Evolutionary conservation across 169 alveolate species (phyloP), one percentile per base, ranked within the genome.

Genomic region (Plasmodium ovale): DNA sequence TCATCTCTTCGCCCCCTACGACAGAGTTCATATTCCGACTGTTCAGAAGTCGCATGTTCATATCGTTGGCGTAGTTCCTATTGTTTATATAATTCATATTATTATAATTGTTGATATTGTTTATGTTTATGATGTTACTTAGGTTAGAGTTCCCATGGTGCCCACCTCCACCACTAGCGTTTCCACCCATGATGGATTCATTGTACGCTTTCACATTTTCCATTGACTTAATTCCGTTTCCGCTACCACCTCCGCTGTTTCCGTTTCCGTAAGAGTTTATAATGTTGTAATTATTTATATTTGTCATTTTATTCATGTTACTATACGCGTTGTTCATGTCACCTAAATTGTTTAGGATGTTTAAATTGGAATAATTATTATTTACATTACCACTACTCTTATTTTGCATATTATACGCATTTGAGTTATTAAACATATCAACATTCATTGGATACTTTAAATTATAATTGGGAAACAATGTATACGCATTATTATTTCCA

Each of bases 371-470:
- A 42, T 35, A 79, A 67, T n/a, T 19, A 9, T 31, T 53, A 33
- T 44, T 27, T 21, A 49, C 42, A 6, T 25, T 54, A 21, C 54
- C 64, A 33, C 44, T 21, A 27, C 0, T 54, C 6, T 42, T 44
- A 37, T 65, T 49, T 0, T 16, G 60, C 31, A 35, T 65, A 33
- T 67, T 56, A 44, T 10, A 64, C 9, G 33, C 19, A 19, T 69
- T 68, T 47, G 51, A 49, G 42, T 44, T 51, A 10, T 69, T 69
- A 42, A 65, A 79, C 89, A 79, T 65, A 9, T 79, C 82, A 5
- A 62, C 60, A 65, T 62, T 62, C 72, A 79, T 51, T 37, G 79
- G 82, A 39, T 79, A 79, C 53, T 79, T 79, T 64, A 79, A 14
- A 27, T 79, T 79, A 56, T 65, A 79, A 65, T 79, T 79, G n/a